Evolutionary conservation across 1,284 basidiomycete genomes (phyloP).

Genomic region (Gomphus bonarii): DNA sequence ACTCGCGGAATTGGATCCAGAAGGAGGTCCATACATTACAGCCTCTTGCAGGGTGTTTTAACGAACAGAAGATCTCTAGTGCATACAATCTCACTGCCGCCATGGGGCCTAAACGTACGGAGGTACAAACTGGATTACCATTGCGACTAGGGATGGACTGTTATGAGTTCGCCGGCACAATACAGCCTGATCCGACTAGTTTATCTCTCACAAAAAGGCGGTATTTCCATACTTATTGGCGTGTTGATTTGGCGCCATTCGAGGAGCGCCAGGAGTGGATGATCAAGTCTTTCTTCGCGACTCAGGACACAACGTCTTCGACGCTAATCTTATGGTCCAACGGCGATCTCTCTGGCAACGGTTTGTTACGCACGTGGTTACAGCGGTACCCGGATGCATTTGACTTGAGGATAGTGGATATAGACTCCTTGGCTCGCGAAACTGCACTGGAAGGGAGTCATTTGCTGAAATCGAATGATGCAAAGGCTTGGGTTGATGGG

Average conservation of each 20-base stretch:
- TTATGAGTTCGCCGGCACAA: constrained; percentile 77
- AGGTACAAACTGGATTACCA: constrained; percentile 69
- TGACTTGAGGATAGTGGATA: constrained; percentile 56
- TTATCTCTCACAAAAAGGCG: constrained; percentile 34
- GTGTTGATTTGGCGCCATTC: constrained; percentile 71
- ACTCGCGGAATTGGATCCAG: constrained; percentile 64
- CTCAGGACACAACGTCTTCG: constrained; percentile 59
- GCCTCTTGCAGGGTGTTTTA: constrained; percentile 67
- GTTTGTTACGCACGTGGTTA: constrained; percentile 53
- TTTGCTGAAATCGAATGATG: constrained; percentile 52
- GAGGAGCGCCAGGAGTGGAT: constrained; percentile 76
- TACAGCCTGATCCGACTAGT: constrained; percentile 28
- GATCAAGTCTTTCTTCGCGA: constrained; percentile 84
- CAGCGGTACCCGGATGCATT: constrained; percentile 59
- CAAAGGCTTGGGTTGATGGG: constrained; percentile 87
- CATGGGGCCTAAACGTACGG: constrained; percentile 47
- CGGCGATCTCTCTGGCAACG: constrained; percentile 53
- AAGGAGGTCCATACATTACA: constrained; percentile 54
- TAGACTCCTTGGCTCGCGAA: constrained; percentile 54
- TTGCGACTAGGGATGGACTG: constrained; percentile 76
- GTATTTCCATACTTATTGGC: constrained; percentile 86
- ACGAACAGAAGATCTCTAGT: constrained; percentile 42
- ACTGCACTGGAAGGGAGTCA: constrained; percentile 63
- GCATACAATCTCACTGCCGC: constrained; percentile 61
- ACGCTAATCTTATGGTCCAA: constrained; percentile 84